Percentiles rank a stretch among this genome's conserved stretches.
phyloP scores from a whole-genome alignment of 305 asterid species.

The Fraxinus baroniana region DNA sequence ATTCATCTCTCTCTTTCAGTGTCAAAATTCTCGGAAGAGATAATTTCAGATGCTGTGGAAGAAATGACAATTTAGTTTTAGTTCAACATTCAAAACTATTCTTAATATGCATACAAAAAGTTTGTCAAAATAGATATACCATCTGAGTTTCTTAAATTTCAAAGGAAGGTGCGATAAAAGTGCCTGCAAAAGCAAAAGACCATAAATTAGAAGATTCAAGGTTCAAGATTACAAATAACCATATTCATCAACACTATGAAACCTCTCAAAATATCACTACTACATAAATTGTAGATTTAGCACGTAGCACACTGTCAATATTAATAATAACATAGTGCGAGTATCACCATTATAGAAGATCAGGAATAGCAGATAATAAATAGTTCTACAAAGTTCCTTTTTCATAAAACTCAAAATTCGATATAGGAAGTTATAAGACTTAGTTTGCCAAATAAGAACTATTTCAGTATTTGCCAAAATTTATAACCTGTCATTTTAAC shows the following conservation, averaged over 20 bases:
- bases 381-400: neutral
- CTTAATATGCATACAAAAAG: conserved; percentile 5
- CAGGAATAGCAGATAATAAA: neutral
- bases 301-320: neutral
- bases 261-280: conserved; percentile 8
- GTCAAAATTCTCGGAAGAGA: neutral
- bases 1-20: neutral
- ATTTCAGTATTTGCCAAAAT: neutral
- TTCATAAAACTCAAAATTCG: neutral
- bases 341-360: neutral
- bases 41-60: neutral
- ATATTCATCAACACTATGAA: neutral
- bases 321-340: neutral
- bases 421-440: conserved; percentile 2
- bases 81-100: neutral
- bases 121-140: conserved; percentile 44
- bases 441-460: conserved; percentile 2
- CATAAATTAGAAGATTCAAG: conserved; percentile 25
- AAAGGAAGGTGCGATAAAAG: conserved; percentile 71
- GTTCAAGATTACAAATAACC: conserved; percentile 1
- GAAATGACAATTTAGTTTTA: neutral
- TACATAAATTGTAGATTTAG: neutral
- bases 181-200: conserved; percentile 59
- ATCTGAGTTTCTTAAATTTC: conserved; percentile 79
- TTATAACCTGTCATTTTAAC: conserved; percentile 9